phyloP scores from a whole-genome alignment of 352 stramenopile genomes.

The Pythium phragmitis region DNA sequence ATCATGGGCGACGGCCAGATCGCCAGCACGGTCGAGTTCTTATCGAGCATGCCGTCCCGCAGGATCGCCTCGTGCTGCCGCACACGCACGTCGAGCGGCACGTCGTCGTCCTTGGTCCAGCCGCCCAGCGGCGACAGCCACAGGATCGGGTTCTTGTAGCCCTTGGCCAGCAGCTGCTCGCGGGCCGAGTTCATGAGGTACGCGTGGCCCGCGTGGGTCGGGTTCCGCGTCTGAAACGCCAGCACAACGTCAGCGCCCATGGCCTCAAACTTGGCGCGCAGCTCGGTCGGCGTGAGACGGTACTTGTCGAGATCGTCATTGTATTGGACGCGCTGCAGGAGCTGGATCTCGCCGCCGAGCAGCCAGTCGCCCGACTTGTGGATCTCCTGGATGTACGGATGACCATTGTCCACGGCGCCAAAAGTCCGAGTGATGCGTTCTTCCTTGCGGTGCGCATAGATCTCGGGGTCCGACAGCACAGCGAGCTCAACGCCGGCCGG shows the following conservation, averaged over 20 bases:
- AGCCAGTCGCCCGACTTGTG: constrained; percentile 94
- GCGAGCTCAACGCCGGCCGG: constrained; percentile 94
- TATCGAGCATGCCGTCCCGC: constrained; percentile 93
- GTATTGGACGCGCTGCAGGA: constrained; percentile 95
- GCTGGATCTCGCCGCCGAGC: constrained; percentile 95
- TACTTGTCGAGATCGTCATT: constrained; percentile 97
- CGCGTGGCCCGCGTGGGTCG: constrained; percentile 96
- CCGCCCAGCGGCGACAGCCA: constrained; percentile 97
- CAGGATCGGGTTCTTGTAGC: constrained; percentile 96
- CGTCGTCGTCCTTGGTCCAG: constrained; percentile 98
- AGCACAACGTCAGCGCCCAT: constrained; percentile 97
- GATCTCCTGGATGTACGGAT: constrained; percentile 98
- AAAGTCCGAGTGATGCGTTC: constrained; percentile 98
- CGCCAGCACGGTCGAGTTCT: constrained; percentile 95
- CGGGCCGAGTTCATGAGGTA: constrained; percentile 98
- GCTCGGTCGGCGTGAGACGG: constrained; percentile 92
- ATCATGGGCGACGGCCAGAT: constrained; percentile 99
- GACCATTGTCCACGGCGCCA: constrained; percentile 93
- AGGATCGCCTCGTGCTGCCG: constrained; percentile 95
- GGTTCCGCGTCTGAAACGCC: constrained; percentile 98
- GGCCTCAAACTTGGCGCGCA: constrained; percentile 93
- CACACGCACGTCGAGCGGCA: constrained; percentile 97
- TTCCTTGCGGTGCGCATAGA: constrained; percentile 97
- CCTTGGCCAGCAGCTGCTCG: constrained; percentile 90
- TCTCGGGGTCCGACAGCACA: constrained; percentile 93